Evolutionary conservation across 768 basidiomycete genomes (phyloP).

Genomic region (Pleurotus ostreatus): DNA sequence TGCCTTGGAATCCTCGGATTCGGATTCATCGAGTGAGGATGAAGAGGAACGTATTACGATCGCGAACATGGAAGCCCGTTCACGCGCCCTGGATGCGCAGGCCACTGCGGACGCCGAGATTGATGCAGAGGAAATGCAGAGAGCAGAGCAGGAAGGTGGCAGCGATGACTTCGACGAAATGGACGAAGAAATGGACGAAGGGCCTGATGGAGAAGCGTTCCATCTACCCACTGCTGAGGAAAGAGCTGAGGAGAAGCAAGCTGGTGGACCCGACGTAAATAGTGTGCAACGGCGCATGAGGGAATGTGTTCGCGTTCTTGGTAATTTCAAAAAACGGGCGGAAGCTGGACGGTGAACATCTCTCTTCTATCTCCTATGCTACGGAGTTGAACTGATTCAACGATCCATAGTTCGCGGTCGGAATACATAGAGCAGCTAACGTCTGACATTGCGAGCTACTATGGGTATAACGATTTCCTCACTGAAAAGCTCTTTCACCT

Average conservation of each 20-base stretch:
- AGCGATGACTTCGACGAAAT: constrained; percentile 48
- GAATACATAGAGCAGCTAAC: constrained; percentile 89
- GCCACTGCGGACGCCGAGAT: constrained; percentile 66
- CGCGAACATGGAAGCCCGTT: constrained; percentile 79
- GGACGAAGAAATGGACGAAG: constrained; percentile 34
- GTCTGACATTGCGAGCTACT: constrained; percentile 89
- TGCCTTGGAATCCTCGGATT: constrained; percentile 44
- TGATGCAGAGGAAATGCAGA: constrained; percentile 61
- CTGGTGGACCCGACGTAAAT: constrained; percentile 68
- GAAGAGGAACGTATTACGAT: constrained; percentile 54
- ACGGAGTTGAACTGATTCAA: constrained; percentile 1
- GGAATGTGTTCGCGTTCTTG: constrained; percentile 67
- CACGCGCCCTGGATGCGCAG: constrained; percentile 68
- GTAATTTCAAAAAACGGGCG: constrained; percentile 66
- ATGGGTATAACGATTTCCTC: constrained; percentile 96
- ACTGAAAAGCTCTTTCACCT: constrained; percentile 92
- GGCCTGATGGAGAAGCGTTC: constrained; percentile 46
- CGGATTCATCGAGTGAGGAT: constrained; percentile 43
- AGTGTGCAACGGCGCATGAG: constrained; percentile 78
- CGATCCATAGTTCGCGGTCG: constrained; percentile 62
- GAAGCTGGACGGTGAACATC: constrained; percentile 60
- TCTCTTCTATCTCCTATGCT: constrained; percentile 8
- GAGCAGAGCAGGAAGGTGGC: constrained; percentile 44
- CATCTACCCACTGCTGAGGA: constrained; percentile 69
- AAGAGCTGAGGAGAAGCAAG: constrained; percentile 65